Evolutionary conservation across 2,329 filamentous ascomycete genomes (phyloP).

Genomic region (Colletotrichum phormii): DNA sequence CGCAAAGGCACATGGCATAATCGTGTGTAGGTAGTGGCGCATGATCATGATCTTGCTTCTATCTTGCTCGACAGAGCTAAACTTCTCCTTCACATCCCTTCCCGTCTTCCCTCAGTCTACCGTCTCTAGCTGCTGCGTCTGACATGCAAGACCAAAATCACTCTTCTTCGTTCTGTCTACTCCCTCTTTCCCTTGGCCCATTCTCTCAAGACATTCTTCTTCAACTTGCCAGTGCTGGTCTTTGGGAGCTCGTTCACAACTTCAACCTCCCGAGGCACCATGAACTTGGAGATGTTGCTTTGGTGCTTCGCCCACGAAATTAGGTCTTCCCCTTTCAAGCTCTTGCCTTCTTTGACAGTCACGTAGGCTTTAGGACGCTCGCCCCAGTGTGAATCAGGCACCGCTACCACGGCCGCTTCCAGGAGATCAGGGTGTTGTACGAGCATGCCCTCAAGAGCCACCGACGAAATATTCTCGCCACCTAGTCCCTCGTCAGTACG

Average conservation of each 20-base stretch:
- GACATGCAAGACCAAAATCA: background rate
- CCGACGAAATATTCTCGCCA: constrained; percentile 95
- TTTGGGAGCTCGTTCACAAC: constrained; percentile 91
- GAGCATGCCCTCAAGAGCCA: constrained; percentile 91
- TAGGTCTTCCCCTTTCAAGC: constrained; percentile 73
- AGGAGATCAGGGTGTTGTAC: constrained; percentile 89
- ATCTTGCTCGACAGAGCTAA: background rate
- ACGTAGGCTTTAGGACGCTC: constrained; percentile 96
- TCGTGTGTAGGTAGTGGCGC: background rate
- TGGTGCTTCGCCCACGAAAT: constrained; percentile 88
- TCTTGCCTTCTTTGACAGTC: constrained; percentile 78
- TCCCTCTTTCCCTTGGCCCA: constrained; percentile 72
- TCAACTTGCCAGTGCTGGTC: constrained; percentile 95
- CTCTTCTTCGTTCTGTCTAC: background rate
- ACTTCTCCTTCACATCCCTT: background rate
- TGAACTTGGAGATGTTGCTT: constrained; percentile 88
- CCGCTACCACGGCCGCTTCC: constrained; percentile 90
- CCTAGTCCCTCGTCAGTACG: constrained; percentile 60
- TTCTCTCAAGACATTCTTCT: constrained; percentile 91
- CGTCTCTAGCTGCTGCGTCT: background rate
- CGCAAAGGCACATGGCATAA: background rate
- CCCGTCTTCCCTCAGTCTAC: background rate
- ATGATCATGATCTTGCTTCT: background rate
- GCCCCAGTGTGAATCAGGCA: constrained; percentile 89
- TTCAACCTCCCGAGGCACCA: constrained; percentile 81